Conservation (phyloP, 23 red algal genomes). For the Gracilaria gracilis region DNA sequence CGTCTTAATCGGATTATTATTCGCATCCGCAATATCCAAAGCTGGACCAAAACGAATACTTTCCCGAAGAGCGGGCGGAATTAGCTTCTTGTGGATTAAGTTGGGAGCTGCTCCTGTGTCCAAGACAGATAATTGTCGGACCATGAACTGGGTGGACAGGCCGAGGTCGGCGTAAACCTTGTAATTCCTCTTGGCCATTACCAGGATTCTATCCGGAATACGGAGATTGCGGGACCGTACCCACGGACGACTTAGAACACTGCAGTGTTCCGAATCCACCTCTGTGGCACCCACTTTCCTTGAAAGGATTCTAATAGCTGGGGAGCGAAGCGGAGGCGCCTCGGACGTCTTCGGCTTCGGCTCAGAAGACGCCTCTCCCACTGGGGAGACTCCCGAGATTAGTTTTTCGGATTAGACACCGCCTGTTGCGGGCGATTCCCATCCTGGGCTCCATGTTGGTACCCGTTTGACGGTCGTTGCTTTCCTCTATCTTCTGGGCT, state of each 20-base stretch:
- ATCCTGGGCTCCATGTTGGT: not conserved
- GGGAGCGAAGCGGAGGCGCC: not conserved
- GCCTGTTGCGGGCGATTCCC: not conserved
- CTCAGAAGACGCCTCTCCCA: conserved; percentile 1
- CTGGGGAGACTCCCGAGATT: not conserved
- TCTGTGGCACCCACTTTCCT: conserved; percentile 1
- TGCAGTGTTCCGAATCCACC: not conserved
- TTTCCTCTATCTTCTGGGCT: not conserved
- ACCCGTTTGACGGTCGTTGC: not conserved
- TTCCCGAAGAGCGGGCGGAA: not conserved
- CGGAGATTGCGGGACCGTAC: not conserved
- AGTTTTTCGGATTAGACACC: not conserved
- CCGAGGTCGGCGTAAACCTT: conserved; percentile 5
- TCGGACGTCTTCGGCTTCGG: not conserved
- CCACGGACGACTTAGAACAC: conserved; percentile 8
- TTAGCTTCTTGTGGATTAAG: not conserved
- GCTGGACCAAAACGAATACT: not conserved
- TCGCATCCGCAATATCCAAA: conserved; percentile 11
- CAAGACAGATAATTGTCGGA: not conserved
- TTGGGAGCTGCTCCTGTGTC: conserved; percentile 10
- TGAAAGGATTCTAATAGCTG: not conserved
- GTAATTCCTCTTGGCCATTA: conserved; percentile 11
- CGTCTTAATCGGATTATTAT: conserved; percentile 12
- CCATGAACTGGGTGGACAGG: not conserved
- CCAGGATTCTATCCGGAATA: not conserved